These are phyloP conservation scores for Monosporozyma yasuniensis DNA, from an alignment of 805 yeast genomes.

Conservation along the genomic window DNA sequence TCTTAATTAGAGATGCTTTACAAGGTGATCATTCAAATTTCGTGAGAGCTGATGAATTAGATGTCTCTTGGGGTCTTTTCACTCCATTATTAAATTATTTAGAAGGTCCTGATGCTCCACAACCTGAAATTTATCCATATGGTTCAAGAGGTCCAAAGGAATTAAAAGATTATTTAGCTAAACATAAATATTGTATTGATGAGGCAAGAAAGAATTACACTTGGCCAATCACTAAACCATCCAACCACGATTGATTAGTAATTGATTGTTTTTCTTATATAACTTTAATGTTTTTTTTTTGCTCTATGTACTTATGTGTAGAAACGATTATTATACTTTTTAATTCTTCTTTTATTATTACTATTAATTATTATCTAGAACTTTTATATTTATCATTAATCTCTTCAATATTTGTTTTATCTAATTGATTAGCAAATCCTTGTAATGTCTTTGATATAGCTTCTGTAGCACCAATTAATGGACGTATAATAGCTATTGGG, in stretches of 20 bases:
- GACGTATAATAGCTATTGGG: slow-evolving; percentile 73
- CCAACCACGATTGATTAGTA: too few species aligned
- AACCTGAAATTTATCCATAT: slow-evolving; percentile 64
- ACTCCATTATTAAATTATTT: slow-evolving; percentile 80
- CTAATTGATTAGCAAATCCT: slow-evolving; percentile 76
- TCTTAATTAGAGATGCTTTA: slow-evolving; percentile 82
- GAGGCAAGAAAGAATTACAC: slow-evolving; percentile 59
- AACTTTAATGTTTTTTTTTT: too few species aligned
- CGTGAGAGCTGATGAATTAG: slow-evolving; percentile 96
- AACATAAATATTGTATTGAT: slow-evolving; percentile 62
- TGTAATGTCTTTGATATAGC: slow-evolving; percentile 73
- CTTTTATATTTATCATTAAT: slow-evolving; percentile 59
- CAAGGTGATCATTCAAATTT: slow-evolving; percentile 94
- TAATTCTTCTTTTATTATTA: too few species aligned
- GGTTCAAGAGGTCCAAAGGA: slow-evolving; percentile 84
- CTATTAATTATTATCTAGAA: too few species aligned
- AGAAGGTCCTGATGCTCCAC: slow-evolving; percentile 62
- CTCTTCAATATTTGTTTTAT: slow-evolving; percentile 50
- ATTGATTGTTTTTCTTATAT: too few species aligned
- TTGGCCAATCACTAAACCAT: slow-evolving; percentile 77
- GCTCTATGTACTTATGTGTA: neutral
- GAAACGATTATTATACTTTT: neutral
- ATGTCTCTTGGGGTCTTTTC: slow-evolving; percentile 84
- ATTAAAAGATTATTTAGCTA: slow-evolving; percentile 50
- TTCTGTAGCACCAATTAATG: slow-evolving; percentile 88